Evolutionary conservation across 2,329 filamentous ascomycete species (phyloP).

Genomic region (Fusarium redolens): DNA sequence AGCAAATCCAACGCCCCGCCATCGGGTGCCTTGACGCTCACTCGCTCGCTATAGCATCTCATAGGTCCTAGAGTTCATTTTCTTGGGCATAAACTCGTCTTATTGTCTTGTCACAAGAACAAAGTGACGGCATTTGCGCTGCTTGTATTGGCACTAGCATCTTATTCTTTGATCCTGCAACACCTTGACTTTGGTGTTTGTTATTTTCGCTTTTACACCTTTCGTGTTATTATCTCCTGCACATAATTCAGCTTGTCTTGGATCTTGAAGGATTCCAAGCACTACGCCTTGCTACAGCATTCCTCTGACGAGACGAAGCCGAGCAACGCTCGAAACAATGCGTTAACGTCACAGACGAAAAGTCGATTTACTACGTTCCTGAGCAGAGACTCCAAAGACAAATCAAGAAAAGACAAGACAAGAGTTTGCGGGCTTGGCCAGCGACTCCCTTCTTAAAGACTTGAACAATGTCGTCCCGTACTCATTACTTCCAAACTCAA

Average conservation of each 20-base stretch:
- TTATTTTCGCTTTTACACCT: conserved; percentile 4
- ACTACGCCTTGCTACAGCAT: conserved; percentile 29
- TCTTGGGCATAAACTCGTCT: conserved; percentile 40
- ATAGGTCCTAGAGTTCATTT: conserved; percentile 8
- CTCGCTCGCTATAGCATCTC: conserved; percentile 26
- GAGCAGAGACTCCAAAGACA: conserved; percentile 17
- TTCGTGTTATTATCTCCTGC: conserved; percentile 1
- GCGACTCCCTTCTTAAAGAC: conserved; percentile 34
- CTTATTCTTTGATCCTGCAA: conserved; percentile 29
- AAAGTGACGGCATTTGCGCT: conserved; percentile 39
- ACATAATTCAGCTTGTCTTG: conserved; percentile 41
- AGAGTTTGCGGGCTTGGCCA: conserved; percentile 34
- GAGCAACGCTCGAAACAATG: conserved; percentile 48
- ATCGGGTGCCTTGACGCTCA: conserved; percentile 19
- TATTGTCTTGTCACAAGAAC: conserved; percentile 20
- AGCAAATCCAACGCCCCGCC: conserved; percentile 41
- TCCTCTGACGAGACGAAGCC: conserved; percentile 35
- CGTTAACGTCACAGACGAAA: conserved; percentile 44
- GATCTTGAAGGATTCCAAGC: conserved; percentile 22
- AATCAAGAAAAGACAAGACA: conserved; percentile 13
- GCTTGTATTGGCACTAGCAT: conserved; percentile 10
- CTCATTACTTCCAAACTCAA: conserved; percentile 56
- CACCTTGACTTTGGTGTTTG: conserved; percentile 23
- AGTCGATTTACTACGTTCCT: conserved; percentile 35
- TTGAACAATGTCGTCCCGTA: conserved; percentile 65